A percentile compares a stretch with the other conserved stretches of the same genome.
These are phyloP conservation scores for Suillus subaureus DNA, from an alignment of 768 basidiomycete species.

Conservation along the genomic window DNA sequence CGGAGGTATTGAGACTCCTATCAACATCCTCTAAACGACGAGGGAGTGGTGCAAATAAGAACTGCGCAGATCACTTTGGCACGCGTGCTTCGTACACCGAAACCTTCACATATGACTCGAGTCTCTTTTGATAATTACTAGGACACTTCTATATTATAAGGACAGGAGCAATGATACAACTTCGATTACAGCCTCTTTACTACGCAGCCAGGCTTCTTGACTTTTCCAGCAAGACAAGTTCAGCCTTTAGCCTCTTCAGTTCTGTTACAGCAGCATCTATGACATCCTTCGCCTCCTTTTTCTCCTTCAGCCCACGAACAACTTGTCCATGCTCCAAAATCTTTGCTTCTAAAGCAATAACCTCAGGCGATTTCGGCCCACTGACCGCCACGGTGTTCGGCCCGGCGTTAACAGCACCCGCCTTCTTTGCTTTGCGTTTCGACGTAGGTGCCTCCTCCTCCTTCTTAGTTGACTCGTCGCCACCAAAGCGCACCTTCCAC, in stretches of 20 bases:
- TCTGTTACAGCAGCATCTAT: constrained; percentile 53
- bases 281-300: constrained; percentile 47
- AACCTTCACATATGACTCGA: not conserved
- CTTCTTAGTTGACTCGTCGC: constrained; percentile 46
- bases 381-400: constrained; percentile 39
- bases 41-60: not conserved
- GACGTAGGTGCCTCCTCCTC: constrained; percentile 46
- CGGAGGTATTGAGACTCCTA: constrained; percentile 18
- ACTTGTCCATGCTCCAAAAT: constrained; percentile 74
- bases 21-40: constrained; percentile 12
- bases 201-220: not conserved
- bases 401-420: constrained; percentile 48
- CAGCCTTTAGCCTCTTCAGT: constrained; percentile 66
- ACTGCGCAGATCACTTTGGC: not conserved
- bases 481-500: constrained; percentile 82
- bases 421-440: constrained; percentile 58
- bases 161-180: not conserved
- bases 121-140: not conserved
- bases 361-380: constrained; percentile 73
- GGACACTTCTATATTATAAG: not conserved
- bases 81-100: not conserved
- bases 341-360: constrained; percentile 70
- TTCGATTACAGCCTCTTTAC: not conserved
- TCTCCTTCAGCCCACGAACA: constrained; percentile 69
- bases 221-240: constrained; percentile 37